Evolutionary conservation across 2,329 filamentous ascomycete genomes (phyloP), one percentile per base, ranked within the genome.

Genomic region (Dothistroma pini): DNA sequence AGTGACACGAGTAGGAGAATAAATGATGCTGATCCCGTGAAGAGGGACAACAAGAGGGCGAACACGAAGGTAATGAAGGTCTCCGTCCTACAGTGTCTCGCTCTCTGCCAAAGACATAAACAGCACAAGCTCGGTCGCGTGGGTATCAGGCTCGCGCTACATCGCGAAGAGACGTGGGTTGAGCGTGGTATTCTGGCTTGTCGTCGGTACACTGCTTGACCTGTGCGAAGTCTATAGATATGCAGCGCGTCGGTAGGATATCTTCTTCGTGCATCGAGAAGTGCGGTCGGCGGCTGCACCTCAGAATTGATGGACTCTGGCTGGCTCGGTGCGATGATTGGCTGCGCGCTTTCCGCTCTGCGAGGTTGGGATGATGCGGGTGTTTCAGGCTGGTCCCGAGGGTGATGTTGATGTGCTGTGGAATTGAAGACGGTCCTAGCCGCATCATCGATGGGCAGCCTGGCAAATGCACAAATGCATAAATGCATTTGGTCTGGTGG

Each of bases 201-300:
- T 51, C 21, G 29, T 31, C 52, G 48, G 31, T 41, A 47, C 21
- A 29, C 48, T 31, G 49, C 54, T 47, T 49, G 65, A 53, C 60
- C 60, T 65, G 67, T 70, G 66, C 64, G 67, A 67, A 61, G 56
- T 62, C 56, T 60, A 56, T 63, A 47, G 51, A 67, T 65, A 57
- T 48, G 11, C 60, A 63, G 63, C 68, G 66, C 68, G 60, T 68
- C 66, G 55, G 65, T 55, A 63, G 61, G 63, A 34, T 44, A 53
- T 57, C 31, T 21, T 55, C 34, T 47, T 61, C 57, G 48, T 50
- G 38, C 50, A 10, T 22, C 49, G 14, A 57, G 35, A 60, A 21
- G 59, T 62, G 59, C 60, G 55, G 63, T 67, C 57, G 58, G 58
- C 49, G 57, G 35, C 35, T 58, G 22, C 25, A 34, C 44, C 55